Evolutionary conservation across 2,329 filamentous ascomycete genomes (phyloP).

Genomic region (Botrytis fragariae): DNA sequence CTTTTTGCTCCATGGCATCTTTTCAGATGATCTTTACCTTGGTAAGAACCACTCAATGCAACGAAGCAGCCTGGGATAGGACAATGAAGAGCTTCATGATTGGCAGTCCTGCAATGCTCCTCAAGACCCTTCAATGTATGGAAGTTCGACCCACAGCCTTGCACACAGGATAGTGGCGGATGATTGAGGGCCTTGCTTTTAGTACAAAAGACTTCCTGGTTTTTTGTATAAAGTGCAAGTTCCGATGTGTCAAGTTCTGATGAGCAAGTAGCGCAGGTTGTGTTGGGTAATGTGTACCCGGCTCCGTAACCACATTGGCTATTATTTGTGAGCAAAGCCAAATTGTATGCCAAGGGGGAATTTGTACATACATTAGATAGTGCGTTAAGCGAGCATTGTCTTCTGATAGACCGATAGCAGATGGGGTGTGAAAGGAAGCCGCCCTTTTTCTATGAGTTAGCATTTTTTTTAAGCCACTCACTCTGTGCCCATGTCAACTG

Average conservation of each 20-base stretch:
- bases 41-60: accelerated
- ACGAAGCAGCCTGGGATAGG: background rate
- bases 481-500: background rate
- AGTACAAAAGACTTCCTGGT: background rate
- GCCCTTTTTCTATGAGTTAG: slow-evolving; percentile 19
- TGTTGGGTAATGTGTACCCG: background rate
- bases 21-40: accelerated
- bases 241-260: background rate
- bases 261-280: background rate
- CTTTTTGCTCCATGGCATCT: accelerated
- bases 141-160: background rate
- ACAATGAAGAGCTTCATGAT: background rate
- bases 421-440: too few species aligned
- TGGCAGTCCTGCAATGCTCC: background rate
- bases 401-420: too few species aligned
- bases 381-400: background rate
- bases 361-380: background rate
- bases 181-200: background rate
- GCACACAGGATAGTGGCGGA: background rate
- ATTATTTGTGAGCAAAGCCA: background rate
- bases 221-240: background rate
- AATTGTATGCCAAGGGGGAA: background rate
- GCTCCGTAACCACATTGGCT: background rate
- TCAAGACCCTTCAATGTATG: background rate
- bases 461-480: slow-evolving; percentile 18